These are phyloP conservation scores for Sordariomycetes sp. DNA, from an alignment of 2,329 filamentous ascomycete genomes.

Conservation along the genomic window DNA sequence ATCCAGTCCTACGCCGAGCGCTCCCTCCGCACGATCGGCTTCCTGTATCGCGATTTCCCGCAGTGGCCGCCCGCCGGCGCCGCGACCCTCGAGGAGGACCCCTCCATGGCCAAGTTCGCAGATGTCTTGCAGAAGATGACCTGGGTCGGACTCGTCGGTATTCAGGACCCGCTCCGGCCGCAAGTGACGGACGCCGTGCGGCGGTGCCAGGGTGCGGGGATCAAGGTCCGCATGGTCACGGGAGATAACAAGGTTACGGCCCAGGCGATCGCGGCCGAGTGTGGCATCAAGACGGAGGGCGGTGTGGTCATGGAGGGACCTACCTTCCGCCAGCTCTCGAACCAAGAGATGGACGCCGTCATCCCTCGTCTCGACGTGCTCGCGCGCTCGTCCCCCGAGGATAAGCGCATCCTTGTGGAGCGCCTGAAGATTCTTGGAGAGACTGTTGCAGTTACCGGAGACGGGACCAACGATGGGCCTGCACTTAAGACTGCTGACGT, in stretches of 20 bases:
- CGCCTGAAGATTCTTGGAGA: slow-evolving; percentile 52
- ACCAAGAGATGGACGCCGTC: slow-evolving; percentile 38
- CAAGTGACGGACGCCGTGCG: slow-evolving; percentile 49
- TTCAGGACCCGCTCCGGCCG: slow-evolving; percentile 51
- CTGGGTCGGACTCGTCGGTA: slow-evolving; percentile 59
- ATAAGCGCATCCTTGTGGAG: slow-evolving; percentile 52
- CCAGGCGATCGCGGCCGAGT: slow-evolving; percentile 53
- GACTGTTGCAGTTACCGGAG: slow-evolving; percentile 47
- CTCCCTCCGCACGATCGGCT: slow-evolving; percentile 67
- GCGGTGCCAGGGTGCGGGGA: slow-evolving; percentile 49
- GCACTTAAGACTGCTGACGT: slow-evolving; percentile 51
- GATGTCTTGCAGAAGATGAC: slow-evolving; percentile 42
- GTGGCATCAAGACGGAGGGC: slow-evolving; percentile 50
- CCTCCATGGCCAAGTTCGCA: slow-evolving; percentile 23
- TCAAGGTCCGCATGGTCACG: slow-evolving; percentile 53
- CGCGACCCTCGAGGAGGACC: slow-evolving; percentile 28
- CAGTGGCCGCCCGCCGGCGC: not conserved
- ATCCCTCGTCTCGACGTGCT: slow-evolving; percentile 46
- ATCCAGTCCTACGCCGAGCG: slow-evolving; percentile 50
- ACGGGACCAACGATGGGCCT: slow-evolving; percentile 52
- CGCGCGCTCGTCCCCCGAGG: slow-evolving; percentile 55
- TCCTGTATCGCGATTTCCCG: slow-evolving; percentile 64
- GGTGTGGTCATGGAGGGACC: slow-evolving; percentile 59
- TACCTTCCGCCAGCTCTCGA: slow-evolving; percentile 45
- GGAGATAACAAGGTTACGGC: slow-evolving; percentile 43